These are phyloP conservation scores for Ailanthus altissimus DNA, from an alignment of 345 rosid genomes.

Conservation along the genomic window DNA sequence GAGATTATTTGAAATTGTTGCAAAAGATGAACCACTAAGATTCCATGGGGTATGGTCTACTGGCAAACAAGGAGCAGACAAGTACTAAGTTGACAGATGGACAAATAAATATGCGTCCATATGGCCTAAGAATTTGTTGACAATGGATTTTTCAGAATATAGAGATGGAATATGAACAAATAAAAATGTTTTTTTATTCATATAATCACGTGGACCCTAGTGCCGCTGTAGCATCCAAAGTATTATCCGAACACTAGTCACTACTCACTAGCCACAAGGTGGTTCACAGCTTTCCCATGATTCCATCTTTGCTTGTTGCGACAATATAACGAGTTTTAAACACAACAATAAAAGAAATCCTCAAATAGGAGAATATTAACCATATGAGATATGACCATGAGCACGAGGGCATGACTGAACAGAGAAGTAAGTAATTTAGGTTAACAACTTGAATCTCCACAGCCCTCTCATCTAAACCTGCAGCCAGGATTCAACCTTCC, in stretches of 20 bases:
- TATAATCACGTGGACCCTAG: constrained; percentile 29
- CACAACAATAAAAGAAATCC: no score
- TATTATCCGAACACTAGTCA: constrained; percentile 24
- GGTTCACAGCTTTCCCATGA: constrained; percentile 23
- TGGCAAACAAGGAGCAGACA: constrained; percentile 5
- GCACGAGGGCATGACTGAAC: not conserved
- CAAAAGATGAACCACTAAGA: not conserved
- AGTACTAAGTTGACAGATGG: not conserved
- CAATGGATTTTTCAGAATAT: not conserved
- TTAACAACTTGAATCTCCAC: not conserved
- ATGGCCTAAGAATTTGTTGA: constrained; percentile 33
- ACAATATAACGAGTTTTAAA: not conserved
- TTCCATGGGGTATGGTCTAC: no score
- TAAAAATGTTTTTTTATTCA: constrained; percentile 8
- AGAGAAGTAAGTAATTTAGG: not conserved
- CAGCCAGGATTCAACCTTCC: not conserved
- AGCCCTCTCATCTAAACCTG: not conserved
- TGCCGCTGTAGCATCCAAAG: constrained; percentile 24
- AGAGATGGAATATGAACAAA: not conserved
- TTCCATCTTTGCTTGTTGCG: not conserved
- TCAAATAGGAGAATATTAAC: no score
- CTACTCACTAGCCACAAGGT: constrained; percentile 11
- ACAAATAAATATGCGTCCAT: not conserved
- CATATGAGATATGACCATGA: not conserved
- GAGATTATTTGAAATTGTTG: not conserved